A percentile compares a stretch with the other conserved stretches of the same genome.
phyloP scores from a whole-genome alignment of 2,329 filamentous ascomycete genomes.

The Monilinia vaccinii-corymbosi region DNA sequence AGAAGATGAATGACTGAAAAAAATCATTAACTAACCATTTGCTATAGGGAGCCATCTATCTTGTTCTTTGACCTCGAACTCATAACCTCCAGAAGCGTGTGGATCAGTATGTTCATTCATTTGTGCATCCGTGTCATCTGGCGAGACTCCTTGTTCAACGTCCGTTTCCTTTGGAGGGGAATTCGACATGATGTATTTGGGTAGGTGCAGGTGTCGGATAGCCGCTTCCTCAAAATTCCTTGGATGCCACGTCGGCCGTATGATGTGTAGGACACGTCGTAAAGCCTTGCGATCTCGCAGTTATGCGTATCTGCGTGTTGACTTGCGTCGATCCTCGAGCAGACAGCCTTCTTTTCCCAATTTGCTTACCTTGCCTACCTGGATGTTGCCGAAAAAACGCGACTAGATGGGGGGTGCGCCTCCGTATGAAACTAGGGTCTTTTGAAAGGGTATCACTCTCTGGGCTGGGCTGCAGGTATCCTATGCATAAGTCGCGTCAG shows the following conservation, averaged over 20 bases:
- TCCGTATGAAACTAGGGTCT: slow-evolving; percentile 16
- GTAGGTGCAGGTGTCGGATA: slow-evolving; percentile 35
- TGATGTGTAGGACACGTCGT: slow-evolving; percentile 21
- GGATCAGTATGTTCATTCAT: slow-evolving; percentile 58
- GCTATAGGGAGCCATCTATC: slow-evolving; percentile 99
- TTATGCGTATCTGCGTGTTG: slow-evolving; percentile 18
- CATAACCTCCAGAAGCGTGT: slow-evolving; percentile 51
- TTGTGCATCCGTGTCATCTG: slow-evolving; percentile 81
- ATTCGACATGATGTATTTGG: slow-evolving; percentile 88
- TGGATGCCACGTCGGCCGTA: slow-evolving; percentile 27
- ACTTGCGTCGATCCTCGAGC: slow-evolving; percentile 22
- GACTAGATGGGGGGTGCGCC: slow-evolving; percentile 16
- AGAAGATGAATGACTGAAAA: slow-evolving; percentile 26
- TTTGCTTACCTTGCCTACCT: slow-evolving; percentile 15
- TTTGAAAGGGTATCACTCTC: slow-evolving; percentile 11
- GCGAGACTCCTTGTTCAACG: slow-evolving; percentile 86
- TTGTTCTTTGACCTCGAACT: slow-evolving; percentile 99
- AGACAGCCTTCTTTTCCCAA: slow-evolving; percentile 20
- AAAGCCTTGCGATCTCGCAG: slow-evolving; percentile 17
- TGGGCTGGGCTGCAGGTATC: slow-evolving; percentile 10
- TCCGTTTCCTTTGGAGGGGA: slow-evolving; percentile 82
- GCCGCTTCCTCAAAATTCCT: slow-evolving; percentile 24
- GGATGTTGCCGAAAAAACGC: slow-evolving; percentile 24
- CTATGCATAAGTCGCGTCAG: slow-evolving; percentile 13
- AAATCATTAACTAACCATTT: slow-evolving; percentile 74